Evolutionary conservation across 345 rosid genomes (phyloP), one percentile per base, ranked within the genome.

Genomic region (Salix dunnii): DNA sequence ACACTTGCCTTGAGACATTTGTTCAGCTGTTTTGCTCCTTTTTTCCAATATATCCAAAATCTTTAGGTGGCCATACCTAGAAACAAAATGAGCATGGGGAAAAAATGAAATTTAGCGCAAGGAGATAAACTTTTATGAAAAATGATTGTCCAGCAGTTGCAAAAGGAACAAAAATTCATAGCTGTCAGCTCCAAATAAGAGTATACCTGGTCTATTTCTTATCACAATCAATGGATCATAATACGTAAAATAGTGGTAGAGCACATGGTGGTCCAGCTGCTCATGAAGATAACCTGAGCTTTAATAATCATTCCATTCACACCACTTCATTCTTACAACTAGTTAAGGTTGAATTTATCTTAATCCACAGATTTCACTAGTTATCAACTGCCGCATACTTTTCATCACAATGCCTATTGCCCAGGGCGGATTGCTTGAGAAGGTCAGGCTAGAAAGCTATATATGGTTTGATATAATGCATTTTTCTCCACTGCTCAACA

Each of bases 1-100:
- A 51, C 58, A 51, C 58, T 20, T 51, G 20, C 58, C 23, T 51
- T 5, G n/a, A 10, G 3, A 6, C 58, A 20, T 51, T 20, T 21
- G 23, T 27, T 73, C 40, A 16, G 28, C n/a, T 75, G 36, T 49
- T 67, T 27, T 33, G 63, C 23, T n/a, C 30, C 43, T 67, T 48
- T 28, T 67, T 49, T 33, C 71, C 73, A 68, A 12, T 10, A 82
- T 67, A 20, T 58, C 93, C 95, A 76, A 89, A 87, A 77, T 87
- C 87, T 77, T 78, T 77, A 60, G 72, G 86, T 12, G 91, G 95
- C 91, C 88, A 91, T 71, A 88, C 68, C 93, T 91, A 70, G 71
- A 43, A 73, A 48, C 63, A 42, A 46, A n/a, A 27, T 9, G 20
- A 40, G 3, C 3, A 18, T 2, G 20, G 13, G 3, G 11, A 7